These are phyloP conservation scores for Handroanthus guayacan DNA, from an alignment of 257 asterid genomes.

Conservation along the genomic window DNA sequence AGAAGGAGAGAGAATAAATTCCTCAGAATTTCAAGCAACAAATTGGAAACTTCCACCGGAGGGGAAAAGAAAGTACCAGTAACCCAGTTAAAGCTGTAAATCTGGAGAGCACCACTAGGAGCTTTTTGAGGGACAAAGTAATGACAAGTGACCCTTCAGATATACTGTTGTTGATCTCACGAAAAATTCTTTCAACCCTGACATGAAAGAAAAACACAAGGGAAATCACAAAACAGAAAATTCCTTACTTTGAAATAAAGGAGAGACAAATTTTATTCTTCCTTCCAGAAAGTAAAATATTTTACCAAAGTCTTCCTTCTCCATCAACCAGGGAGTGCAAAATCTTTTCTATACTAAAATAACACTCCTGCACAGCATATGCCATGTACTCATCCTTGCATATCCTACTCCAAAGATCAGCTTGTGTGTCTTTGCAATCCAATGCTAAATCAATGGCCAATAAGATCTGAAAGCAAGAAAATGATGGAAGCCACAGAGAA, in stretches of 20 bases:
- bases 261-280: constrained; percentile 12
- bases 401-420: constrained; percentile 90
- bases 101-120: constrained; percentile 80
- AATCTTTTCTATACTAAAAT: constrained; percentile 83
- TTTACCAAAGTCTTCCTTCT: constrained; percentile 93
- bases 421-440: constrained; percentile 96
- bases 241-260: background rate
- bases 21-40: constrained; percentile 24
- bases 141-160: constrained; percentile 84
- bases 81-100: constrained; percentile 96
- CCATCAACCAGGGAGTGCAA: constrained; percentile 92
- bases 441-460: constrained; percentile 94
- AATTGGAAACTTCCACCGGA: constrained; percentile 21
- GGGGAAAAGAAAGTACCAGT: constrained; percentile 63
- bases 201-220: constrained; percentile 28
- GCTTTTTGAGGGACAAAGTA: constrained; percentile 75
- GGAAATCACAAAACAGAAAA: constrained; percentile 28
- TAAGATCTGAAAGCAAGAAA: constrained; percentile 65
- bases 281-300: constrained; percentile 19
- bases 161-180: constrained; percentile 87
- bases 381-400: constrained; percentile 97
- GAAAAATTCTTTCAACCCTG: constrained; percentile 97
- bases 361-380: constrained; percentile 97
- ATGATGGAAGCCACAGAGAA: constrained; percentile 24
- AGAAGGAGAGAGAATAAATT: constrained; percentile 24